Evolutionary conservation across 768 basidiomycete species (phyloP), one percentile per base, ranked within the genome.

Genomic region (Russula earlei): DNA sequence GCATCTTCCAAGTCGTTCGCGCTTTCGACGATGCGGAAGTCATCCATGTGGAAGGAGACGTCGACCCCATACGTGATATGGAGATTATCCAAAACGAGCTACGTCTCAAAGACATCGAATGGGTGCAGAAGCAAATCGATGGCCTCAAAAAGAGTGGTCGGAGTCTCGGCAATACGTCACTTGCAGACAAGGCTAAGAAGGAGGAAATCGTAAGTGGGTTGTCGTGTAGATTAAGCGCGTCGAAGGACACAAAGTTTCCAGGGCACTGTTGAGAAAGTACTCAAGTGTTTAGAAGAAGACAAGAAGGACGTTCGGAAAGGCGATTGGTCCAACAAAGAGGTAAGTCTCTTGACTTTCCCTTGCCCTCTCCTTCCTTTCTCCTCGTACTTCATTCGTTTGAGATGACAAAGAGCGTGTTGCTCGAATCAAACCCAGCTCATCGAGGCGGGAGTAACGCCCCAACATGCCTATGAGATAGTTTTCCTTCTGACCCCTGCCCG

Each of bases 21-120:
- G 93, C 95, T 5, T 99, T 99, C 68, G 96, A 98, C 66, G 96
- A 99, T 66, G 87, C 93, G n/a, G 96, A 99, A 65, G 93, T 99
- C 68, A 98, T 87, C 63, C 96, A 99, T 70, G 95, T 98, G 60
- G 96, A 98, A 72, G 96, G 96, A 42, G 96, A 98, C 64, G 93
- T 99, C 55, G 79, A 98, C 71, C 96, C 96, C 11, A 60, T 88
- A 37, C 86, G 96, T 56, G 96, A 99, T 72, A 97, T 98, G 94
- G 83, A 88, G 62, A 98, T 97, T 65, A 99, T 99, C 66, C 84
- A 85, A 63, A 95, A 83, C 8, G 96, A 99, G 71, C 75, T 99
- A 19, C 78, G 93, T 46, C 73, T 99, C 41, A 99, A 99, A 74
- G 96, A 99, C 71, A 94, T 94, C 61, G 96, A 99, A 67, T 99